Evolutionary conservation across 73 alveolate species (phyloP).

Genomic region (Tetrahymena borealis): DNA sequence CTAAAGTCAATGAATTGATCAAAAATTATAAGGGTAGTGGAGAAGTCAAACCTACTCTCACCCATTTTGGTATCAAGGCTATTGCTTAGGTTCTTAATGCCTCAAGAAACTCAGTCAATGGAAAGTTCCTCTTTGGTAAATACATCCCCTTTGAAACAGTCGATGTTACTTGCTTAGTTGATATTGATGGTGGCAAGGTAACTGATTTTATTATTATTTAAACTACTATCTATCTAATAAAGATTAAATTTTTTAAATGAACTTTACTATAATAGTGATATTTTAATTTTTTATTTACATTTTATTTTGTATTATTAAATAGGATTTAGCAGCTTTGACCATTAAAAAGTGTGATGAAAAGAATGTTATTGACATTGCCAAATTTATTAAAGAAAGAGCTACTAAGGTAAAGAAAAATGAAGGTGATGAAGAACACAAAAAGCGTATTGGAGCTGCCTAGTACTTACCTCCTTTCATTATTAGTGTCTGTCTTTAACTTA

Average conservation of each 20-base stretch:
- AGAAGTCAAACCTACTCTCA: not conserved
- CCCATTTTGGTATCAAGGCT: conserved; percentile 17
- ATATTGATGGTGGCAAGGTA: conserved; percentile 14
- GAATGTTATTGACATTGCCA: not conserved
- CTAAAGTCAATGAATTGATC: not conserved
- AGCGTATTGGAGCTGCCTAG: not conserved
- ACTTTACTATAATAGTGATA: too few relatives aligned
- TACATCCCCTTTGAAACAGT: conserved; percentile 24
- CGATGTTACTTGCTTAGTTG: conserved; percentile 16
- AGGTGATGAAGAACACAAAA: conserved; percentile 14
- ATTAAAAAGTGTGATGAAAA: not conserved
- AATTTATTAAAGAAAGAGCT: not conserved
- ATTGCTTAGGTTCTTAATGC: not conserved
- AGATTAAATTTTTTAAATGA: too few relatives aligned
- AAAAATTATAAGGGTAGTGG: not conserved
- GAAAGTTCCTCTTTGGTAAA: conserved; percentile 20
- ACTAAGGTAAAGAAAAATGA: not conserved
- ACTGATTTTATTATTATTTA: not conserved
- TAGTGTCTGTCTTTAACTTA: not conserved
- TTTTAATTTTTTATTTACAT: too few relatives aligned
- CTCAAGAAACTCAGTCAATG: not conserved
- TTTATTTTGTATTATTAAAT: too few relatives aligned
- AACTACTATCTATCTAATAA: not conserved
- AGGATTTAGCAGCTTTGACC: conserved; percentile 6
- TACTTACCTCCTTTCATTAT: conserved; percentile 6